These are phyloP conservation scores for Fusarium concolor DNA, from an alignment of 2,329 filamentous ascomycete species.

Conservation along the genomic window DNA sequence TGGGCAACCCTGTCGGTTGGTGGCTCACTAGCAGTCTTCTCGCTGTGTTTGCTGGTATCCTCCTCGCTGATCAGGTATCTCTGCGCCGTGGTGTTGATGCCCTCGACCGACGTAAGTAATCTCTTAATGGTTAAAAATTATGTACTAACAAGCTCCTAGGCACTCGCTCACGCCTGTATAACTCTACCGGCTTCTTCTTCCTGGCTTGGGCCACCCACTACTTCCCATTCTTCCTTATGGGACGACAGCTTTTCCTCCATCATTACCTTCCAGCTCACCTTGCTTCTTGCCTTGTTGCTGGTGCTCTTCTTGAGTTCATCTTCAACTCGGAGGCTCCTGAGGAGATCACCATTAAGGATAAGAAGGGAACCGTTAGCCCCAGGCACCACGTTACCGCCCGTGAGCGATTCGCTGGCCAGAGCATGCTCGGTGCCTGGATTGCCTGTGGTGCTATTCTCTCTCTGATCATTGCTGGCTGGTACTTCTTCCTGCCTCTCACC, in stretches of 20 bases:
- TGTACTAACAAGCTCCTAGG: slow-evolving; percentile 64
- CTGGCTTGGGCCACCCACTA: slow-evolving; percentile 98
- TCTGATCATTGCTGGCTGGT: slow-evolving; percentile 80
- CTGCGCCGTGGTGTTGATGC: slow-evolving; percentile 93
- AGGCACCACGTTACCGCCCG: slow-evolving; percentile 79
- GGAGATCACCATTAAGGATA: slow-evolving; percentile 62
- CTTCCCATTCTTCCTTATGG: slow-evolving; percentile 98
- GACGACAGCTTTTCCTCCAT: slow-evolving; percentile 96
- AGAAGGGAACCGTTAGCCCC: slow-evolving; percentile 57
- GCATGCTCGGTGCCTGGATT: slow-evolving; percentile 81
- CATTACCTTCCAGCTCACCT: slow-evolving; percentile 97
- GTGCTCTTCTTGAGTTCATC: slow-evolving; percentile 92
- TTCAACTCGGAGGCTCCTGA: slow-evolving; percentile 87
- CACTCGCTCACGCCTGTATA: slow-evolving; percentile 93
- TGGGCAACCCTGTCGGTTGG: slow-evolving; percentile 97
- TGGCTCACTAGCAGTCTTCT: slow-evolving; percentile 94
- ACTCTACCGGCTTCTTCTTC: slow-evolving; percentile 99
- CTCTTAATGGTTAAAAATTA: background rate
- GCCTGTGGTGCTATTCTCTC: slow-evolving; percentile 77
- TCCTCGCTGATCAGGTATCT: slow-evolving; percentile 93
- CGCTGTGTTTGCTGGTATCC: slow-evolving; percentile 91
- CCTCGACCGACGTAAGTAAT: slow-evolving; percentile 85
- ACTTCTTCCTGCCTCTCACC: slow-evolving; percentile 93
- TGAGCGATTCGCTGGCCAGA: slow-evolving; percentile 84
- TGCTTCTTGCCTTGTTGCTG: slow-evolving; percentile 88